These are phyloP conservation scores for Coffea humblotiana DNA, from an alignment of 305 asterid genomes.

Conservation along the genomic window DNA sequence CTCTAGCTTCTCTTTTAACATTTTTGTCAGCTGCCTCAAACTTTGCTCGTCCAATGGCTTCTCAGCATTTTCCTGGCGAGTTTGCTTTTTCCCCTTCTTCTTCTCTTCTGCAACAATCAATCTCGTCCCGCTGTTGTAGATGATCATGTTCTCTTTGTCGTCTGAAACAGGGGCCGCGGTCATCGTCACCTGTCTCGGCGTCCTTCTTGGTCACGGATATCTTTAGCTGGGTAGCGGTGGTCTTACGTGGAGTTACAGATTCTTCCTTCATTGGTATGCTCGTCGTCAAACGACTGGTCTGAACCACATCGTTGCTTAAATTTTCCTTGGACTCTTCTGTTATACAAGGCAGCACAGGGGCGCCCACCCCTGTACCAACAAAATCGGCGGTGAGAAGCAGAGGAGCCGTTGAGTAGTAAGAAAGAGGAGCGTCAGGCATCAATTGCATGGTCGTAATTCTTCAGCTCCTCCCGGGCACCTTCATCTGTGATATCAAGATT, in stretches of 20 bases:
- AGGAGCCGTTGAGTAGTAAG: too few species aligned
- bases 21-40: constrained; percentile 37
- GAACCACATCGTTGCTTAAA: not conserved
- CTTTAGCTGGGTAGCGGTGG: constrained; percentile 10
- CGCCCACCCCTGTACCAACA: not conserved
- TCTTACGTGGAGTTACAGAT: not conserved
- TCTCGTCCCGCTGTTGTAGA: constrained; percentile 27
- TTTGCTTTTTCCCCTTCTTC: constrained; percentile 7
- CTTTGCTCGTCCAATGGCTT: constrained; percentile 25
- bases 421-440: too few species aligned
- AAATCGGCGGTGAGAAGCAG: too few species aligned
- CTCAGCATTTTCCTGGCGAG: constrained; percentile 1
- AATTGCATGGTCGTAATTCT: too few species aligned
- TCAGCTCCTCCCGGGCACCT: not conserved
- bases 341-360: not conserved
- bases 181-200: constrained; percentile 3
- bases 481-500: too few species aligned
- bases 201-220: constrained; percentile 35
- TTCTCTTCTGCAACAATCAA: constrained; percentile 27
- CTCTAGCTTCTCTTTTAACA: constrained; percentile 36
- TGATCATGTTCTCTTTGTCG: constrained; percentile 55
- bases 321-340: constrained; percentile 1
- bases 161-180: constrained; percentile 25
- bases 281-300: constrained; percentile 18
- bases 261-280: constrained; percentile 20